Base-by-base conservation (phyloP, 129 eudicot genomes). In the Lonicera japonica region DNA sequence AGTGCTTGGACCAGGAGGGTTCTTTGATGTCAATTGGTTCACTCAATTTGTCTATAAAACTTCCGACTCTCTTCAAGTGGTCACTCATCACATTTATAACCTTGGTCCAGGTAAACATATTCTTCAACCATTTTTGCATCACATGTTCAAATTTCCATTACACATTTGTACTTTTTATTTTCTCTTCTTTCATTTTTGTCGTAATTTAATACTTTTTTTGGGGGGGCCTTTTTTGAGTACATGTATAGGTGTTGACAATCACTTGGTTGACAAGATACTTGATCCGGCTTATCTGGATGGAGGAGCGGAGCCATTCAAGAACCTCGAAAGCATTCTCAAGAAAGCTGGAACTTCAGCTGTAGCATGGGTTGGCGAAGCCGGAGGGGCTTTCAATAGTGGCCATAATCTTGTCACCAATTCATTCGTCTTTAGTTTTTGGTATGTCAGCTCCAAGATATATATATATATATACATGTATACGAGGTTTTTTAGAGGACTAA, bases 301-400 rank as follows among this genome's bases (percentile, higher is more conserved):
- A 0, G 86, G 62, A 70, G 86, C 83, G 8, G 78, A 75, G 61
- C 79, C 85, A 1, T 92, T 85, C 25, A 82, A 71, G 56, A 75
- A 76, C 19, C 86, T 92, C 65, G 61, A 82, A 39, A 78, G 64
- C 60, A 68, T 78, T 18, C 66, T 92, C 60, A 80, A 80, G 73
- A 80, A 56, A 50, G 77, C 88, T 6, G 55, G 62, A 24, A 76
- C 77, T 64, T 79, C 86, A 3, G 86, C 96, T 22, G 50, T 68
- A 21, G 84, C 98, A 21, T 92, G 98, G 98, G 95, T 92, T 75
- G 96, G 98, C 47, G 98, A 92, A 71, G 71, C 97, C 20, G 97
- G 97, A 61, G 97, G 97, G 14, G 96, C 95, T 11, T 87, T 82
- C 70, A 87, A 84, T 54, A 92, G 96, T 41, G 96, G 98, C 23